Base-by-base conservation (phyloP, 75 land plant species). In the Selaginella tamariscina region DNA sequence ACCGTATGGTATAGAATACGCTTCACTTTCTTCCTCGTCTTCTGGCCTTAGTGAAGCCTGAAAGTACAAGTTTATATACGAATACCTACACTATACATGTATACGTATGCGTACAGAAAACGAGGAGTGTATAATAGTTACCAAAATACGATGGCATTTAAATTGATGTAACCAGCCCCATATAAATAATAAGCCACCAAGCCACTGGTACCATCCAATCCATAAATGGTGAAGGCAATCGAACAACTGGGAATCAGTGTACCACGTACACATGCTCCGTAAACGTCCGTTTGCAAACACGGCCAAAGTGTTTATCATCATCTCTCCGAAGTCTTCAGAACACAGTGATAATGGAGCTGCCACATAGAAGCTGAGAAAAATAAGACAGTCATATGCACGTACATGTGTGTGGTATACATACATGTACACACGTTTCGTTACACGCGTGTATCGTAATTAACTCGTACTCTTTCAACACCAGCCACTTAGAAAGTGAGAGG, bases 81-180 rank as follows among this genome's bases (percentile, higher is more conserved):
- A 27, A 29, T 64, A 8, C 20, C 65, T 64, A 30, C 31, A 29
- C 29, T 9, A 20, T 30, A 22, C 18, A 32, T 32, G 32, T 64
- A 32, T 26, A 27, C 9, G 31, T 1, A 23, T 1, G 65, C 18
- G 22, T 0, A 8, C 68, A 66, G 33, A 31, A 8, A 66, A 21
- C 22, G 21, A 13, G 32, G 33, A 32, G 68, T 2, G 20, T 0
- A 64, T 24, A 31, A 31, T 33, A 69, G 56, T 73, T 68, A 87
- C 91, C 65, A 90, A 84, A 56, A 90, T 87, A 9, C 29, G 66
- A 76, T 90, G 96, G 68, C 90, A 87, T 20, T 73, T 75, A 5
- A 44, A 70, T 64, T 90, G 96, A 70, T 87, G 96, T 62, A 80
- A 73, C 79, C 81, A 87, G 31, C 96, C 96, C 87, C 85, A 90